phyloP scores from a whole-genome alignment of 345 rosid genomes.

The Lepidium africanum region DNA sequence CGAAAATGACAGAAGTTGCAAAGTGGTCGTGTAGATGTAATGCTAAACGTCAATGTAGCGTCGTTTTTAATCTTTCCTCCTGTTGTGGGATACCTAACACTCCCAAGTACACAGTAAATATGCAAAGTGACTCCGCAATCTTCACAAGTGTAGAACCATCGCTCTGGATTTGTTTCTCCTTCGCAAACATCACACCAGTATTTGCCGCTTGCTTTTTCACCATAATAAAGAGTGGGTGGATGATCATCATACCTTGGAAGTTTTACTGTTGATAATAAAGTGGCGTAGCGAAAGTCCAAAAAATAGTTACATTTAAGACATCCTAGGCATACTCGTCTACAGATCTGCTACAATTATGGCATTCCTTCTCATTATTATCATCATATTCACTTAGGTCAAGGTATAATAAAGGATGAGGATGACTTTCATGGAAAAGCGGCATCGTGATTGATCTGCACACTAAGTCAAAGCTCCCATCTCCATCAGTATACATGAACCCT shows the following conservation, averaged over 20 bases:
- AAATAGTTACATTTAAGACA: background rate
- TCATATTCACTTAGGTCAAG: too few species aligned
- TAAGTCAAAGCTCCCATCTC: background rate
- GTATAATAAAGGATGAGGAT: constrained; percentile 6
- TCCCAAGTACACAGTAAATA: background rate
- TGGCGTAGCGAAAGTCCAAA: background rate
- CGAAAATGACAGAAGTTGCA: too few species aligned
- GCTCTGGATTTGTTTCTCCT: background rate
- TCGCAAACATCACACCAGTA: background rate
- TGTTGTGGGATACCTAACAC: background rate
- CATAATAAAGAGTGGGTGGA: background rate
- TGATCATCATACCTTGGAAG: background rate
- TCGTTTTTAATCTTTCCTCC: background rate
- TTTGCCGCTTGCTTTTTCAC: background rate
- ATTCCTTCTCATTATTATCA: background rate
- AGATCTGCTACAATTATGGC: background rate
- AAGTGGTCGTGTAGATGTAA: too few species aligned
- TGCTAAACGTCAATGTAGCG: too few species aligned
- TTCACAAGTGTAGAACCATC: background rate
- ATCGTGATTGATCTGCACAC: background rate
- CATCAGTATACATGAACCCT: background rate
- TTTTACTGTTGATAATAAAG: background rate
- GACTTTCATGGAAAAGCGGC: constrained; percentile 4
- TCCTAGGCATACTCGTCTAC: background rate
- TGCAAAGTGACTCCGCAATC: background rate